A percentile compares a stretch with the other conserved stretches of the same genome.
Conservation (phyloP, 2,329 filamentous ascomycete genomes). For the Aspergillus japonicus region DNA sequence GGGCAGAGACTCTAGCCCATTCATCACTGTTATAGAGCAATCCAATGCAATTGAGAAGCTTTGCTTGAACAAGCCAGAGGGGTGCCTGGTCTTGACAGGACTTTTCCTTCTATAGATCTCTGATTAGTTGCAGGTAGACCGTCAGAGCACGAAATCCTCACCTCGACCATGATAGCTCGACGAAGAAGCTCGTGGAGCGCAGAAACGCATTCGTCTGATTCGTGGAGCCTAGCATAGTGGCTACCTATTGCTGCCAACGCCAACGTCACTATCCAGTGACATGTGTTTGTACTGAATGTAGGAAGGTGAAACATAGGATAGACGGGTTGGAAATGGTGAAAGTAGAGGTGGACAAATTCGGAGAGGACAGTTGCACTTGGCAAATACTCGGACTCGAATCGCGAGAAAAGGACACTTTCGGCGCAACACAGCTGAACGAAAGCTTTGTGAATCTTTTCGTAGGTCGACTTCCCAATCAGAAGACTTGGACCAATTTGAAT, state of each 20-base stretch:
- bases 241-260: conserved; percentile 44
- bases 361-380: conserved; percentile 28
- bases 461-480: conserved; percentile 25
- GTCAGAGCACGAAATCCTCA: conserved; percentile 16
- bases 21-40: conserved; percentile 29
- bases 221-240: conserved; percentile 30
- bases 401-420: conserved; percentile 29
- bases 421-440: conserved; percentile 34
- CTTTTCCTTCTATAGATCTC: conserved; percentile 29
- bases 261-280: conserved; percentile 43
- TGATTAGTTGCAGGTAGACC: background rate
- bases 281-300: conserved; percentile 37
- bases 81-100: conserved; percentile 11
- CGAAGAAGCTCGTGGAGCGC: conserved; percentile 46
- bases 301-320: conserved; percentile 43
- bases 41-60: conserved; percentile 35
- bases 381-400: conserved; percentile 34
- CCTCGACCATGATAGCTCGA: conserved; percentile 37
- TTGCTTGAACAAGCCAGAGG: conserved; percentile 33
- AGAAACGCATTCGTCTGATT: conserved; percentile 29
- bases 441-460: conserved; percentile 29
- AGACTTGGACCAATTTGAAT: conserved; percentile 8
- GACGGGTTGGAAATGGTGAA: conserved; percentile 40
- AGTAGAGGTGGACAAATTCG: conserved; percentile 37
- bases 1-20: conserved; percentile 23